Evolutionary conservation across 2,329 filamentous ascomycete species (phyloP), one percentile per base, ranked within the genome.

Genomic region (Aspergillus texensis): DNA sequence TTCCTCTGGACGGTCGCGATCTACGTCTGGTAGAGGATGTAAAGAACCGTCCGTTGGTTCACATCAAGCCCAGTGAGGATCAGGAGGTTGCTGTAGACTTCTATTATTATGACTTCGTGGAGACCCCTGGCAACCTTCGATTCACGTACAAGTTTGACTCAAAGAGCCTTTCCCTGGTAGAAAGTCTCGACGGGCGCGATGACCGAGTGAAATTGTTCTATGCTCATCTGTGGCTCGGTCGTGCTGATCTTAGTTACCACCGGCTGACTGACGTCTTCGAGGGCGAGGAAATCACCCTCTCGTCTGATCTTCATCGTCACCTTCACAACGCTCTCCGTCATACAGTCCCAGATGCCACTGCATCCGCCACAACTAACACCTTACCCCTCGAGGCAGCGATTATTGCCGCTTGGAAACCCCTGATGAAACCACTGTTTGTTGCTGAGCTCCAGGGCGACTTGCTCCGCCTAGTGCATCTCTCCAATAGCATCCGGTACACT

Each of bases 11-110:
- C 19, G 39, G 39, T n/a, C 3, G 19, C 16, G 39, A 41, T 41
- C 39, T 41, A 36, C 60, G 6, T 26, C 57, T 12, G 57, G 62
- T 19, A 91, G 88, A 46, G 2, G 91, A 92, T 61, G 28, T 34
- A 34, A 14, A 43, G 30, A 21, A 62, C 57, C 14, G 54, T 59
- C 16, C 39, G 21, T 19, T 41, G 8, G 39, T 41, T 1, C 39
- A 41, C 16, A 41, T 41, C 16, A 41, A 41, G 16, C 39, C 39
- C 16, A 41, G 39, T 41, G 19, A 4, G n/a, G 16, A 19, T 41
- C 16, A 41, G 39, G 16, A 41, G 39, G 39, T 41, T 41, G 39
- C 39, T n/a, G 39, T 41, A n/a, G 39, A 41, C 39, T 41, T 41
- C 39, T n/a, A 41, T 41, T 41, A 41, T 41, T 41, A 41, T 41